Percentiles rank a stretch among this genome's conserved stretches.
Evolutionary conservation across 2,329 filamentous ascomycete genomes (phyloP).

Genomic region (Epichloe sylvatica): DNA sequence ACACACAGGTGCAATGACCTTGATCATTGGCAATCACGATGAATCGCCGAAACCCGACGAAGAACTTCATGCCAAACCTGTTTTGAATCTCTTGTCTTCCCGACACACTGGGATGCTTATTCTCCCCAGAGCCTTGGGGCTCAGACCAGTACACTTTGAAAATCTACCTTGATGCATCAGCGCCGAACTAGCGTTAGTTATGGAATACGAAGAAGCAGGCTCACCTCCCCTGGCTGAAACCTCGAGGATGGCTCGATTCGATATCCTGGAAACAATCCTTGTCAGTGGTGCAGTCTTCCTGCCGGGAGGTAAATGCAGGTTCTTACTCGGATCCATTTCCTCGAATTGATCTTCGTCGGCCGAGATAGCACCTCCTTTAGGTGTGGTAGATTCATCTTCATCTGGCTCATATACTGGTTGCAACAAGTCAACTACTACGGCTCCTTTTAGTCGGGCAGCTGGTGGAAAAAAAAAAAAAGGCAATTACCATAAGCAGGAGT

Average conservation of each 20-base stretch:
- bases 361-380: neutral
- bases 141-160: conserved; percentile 44
- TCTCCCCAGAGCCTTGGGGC: conserved; percentile 27
- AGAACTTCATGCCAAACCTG: conserved; percentile 25
- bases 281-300: neutral
- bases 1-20: conserved; percentile 44
- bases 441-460: neutral
- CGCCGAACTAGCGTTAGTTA: neutral
- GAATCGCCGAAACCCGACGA: conserved; percentile 38
- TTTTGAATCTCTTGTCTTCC: conserved; percentile 21
- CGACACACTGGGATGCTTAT: conserved; percentile 18
- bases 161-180: conserved; percentile 22
- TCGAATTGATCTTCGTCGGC: conserved; percentile 8
- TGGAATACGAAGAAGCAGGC: conserved; percentile 3
- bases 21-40: conserved; percentile 37
- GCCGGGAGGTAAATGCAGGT: too few species aligned
- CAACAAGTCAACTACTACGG: neutral
- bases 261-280: conserved; percentile 20
- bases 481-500: neutral
- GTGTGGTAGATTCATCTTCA: conserved; percentile 1
- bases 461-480: neutral
- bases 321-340: conserved; percentile 25
- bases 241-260: conserved; percentile 23
- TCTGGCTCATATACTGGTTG: conserved; percentile 3
- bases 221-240: conserved; percentile 29